Base-by-base conservation (phyloP, 2,329 filamentous ascomycete species). In the Colletotrichum phormii region DNA sequence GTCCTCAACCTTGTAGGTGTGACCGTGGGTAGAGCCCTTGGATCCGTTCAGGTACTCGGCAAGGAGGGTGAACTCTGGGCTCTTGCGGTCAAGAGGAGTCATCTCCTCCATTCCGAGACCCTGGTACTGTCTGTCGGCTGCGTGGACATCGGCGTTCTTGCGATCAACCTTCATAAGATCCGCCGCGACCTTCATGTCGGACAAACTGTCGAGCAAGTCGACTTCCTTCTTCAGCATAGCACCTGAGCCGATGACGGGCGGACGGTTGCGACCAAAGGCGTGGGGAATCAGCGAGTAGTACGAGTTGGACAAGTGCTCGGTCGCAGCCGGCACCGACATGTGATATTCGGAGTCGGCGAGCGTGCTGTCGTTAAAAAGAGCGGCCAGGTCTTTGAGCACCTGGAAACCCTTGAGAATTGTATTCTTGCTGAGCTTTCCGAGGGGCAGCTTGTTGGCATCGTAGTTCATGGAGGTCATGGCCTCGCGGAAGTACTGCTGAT, bases 231-330 rank as follows among this genome's bases (percentile, higher is more conserved):
- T 95, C 77, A 97, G 87, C 75, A 88, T 81, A 1, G 76, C 75
- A 24, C 88, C 79, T 51, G 83, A 84, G 42, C 80, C 80, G 77
- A 97, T 93, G 76, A 95, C 78, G 0, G 93, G 93, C 0, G 94
- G 94, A 0, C 91, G 87, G 57, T 89, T 89, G 37, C 94, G 91
- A 9, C 94, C 94, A 80, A 97, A 96, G 37, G 85, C 89, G 78
- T 97, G 95, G 0, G 95, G 95, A 74, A 98, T 97, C 53, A 93
- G 84, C 0, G 92, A 93, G 81, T 95, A 97, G 82, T 94, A 97
- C 12, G 87, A 84, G 77, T 97, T 95, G 37, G 94, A 95, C 2
- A 96, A 84, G 0, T 88, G 79, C 76, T 93, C 90, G 1, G 88
- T 86, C 0, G 90, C 89, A 1, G 75, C 55, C 6, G 64, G 29